Evolutionary conservation across 768 basidiomycete genomes (phyloP).

Genomic region (Mycena epipterygia): DNA sequence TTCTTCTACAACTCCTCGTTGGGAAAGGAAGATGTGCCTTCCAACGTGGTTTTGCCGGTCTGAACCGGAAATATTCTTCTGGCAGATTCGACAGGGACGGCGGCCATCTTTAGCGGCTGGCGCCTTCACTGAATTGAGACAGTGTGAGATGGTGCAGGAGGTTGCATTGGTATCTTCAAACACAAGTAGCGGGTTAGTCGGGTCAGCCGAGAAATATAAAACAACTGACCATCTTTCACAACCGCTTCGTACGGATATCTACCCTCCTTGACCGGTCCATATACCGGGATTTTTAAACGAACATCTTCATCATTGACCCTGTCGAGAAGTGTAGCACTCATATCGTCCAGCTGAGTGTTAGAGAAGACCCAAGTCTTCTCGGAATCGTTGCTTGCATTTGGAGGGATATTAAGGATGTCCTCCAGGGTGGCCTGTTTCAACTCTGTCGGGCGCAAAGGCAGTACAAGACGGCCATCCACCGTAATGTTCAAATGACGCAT

Average conservation of each 20-base stretch:
- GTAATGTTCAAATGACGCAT: conserved; percentile 11
- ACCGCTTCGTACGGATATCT: conserved; percentile 9
- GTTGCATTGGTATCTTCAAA: not conserved
- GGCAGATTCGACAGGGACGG: not conserved
- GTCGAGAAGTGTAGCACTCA: not conserved
- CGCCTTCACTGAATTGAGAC: not conserved
- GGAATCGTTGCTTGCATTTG: not conserved
- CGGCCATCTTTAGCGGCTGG: conserved; percentile 4
- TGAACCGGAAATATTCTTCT: not conserved
- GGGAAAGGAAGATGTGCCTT: conserved; percentile 8
- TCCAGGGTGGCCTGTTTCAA: not conserved
- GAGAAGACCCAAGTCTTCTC: conserved; percentile 19
- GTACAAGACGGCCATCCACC: conserved; percentile 12
- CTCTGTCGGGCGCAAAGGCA: not conserved
- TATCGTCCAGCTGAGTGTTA: not conserved
- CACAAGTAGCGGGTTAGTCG: no score
- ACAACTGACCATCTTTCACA: not conserved
- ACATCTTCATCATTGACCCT: not conserved
- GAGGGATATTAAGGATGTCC: not conserved
- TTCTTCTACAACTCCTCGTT: not conserved
- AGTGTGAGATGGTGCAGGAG: not conserved
- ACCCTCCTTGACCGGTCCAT: conserved; percentile 3
- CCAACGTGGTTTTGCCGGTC: conserved; percentile 25
- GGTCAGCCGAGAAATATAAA: not conserved
- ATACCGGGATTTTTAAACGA: conserved; percentile 4